These are phyloP conservation scores for Neospermospora avenae DNA, from an alignment of 2,329 filamentous ascomycete genomes.

Conservation along the genomic window DNA sequence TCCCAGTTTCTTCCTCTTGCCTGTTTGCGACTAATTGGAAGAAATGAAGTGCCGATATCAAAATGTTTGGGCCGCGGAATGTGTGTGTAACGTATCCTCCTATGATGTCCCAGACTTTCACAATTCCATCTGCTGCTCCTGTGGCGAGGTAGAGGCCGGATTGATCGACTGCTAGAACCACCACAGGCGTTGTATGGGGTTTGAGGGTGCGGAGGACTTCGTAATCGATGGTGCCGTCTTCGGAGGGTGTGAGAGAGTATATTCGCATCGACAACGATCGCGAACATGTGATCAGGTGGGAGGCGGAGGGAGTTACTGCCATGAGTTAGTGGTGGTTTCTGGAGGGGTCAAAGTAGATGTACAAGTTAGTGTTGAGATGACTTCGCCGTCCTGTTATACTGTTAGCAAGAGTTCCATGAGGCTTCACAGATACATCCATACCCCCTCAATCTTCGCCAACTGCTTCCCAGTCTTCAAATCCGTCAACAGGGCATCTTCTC, in stretches of 20 bases:
- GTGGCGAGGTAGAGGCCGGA: constrained; percentile 90
- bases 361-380: constrained; percentile 72
- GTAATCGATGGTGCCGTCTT: constrained; percentile 56
- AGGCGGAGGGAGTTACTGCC: constrained; percentile 79
- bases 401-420: constrained; percentile 23
- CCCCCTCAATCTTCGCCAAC: constrained; percentile 82
- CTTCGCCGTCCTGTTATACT: constrained; percentile 64
- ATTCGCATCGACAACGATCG: constrained; percentile 95
- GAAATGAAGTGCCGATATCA: constrained; percentile 88
- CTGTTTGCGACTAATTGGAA: constrained; percentile 65
- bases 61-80: constrained; percentile 86
- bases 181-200: constrained; percentile 85
- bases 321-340: constrained; percentile 31
- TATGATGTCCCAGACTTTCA: constrained; percentile 95
- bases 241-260: constrained; percentile 65
- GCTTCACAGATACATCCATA: constrained; percentile 41
- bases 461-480: constrained; percentile 80
- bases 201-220: constrained; percentile 78
- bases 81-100: constrained; percentile 92
- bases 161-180: constrained; percentile 78
- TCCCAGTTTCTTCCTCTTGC: constrained; percentile 37
- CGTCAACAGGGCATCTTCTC: constrained; percentile 86
- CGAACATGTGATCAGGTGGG: constrained; percentile 87
- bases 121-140: constrained; percentile 85
- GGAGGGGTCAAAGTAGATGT: constrained; percentile 23